Conservation (phyloP, 2,329 filamentous ascomycete species). For the Talaromyces funiculosus region DNA sequence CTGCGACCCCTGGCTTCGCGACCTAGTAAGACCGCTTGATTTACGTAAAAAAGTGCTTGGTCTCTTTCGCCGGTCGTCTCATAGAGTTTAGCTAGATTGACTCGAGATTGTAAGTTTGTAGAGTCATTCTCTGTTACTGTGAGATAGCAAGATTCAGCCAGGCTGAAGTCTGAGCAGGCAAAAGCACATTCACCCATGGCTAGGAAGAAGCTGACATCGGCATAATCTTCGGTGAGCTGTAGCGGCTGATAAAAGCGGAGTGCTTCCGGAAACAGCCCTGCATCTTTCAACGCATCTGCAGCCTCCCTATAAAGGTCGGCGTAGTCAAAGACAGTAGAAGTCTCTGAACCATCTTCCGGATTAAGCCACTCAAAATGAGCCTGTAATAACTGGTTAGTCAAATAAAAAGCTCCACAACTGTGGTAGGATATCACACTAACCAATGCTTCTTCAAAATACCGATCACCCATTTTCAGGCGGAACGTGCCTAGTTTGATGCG, state of each 20-base stretch:
- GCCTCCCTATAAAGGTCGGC: slow-evolving; percentile 74
- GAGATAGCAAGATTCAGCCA: slow-evolving; percentile 73
- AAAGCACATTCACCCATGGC: slow-evolving; percentile 59
- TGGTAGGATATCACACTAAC: slow-evolving; percentile 39
- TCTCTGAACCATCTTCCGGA: slow-evolving; percentile 51
- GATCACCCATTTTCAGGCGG: slow-evolving; percentile 64
- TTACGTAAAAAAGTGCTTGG: slow-evolving; percentile 69
- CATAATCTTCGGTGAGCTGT: slow-evolving; percentile 41
- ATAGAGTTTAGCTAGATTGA: slow-evolving; percentile 78
- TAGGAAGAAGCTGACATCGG: slow-evolving; percentile 47
- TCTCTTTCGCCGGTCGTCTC: slow-evolving; percentile 67
- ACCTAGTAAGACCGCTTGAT: slow-evolving; percentile 65
- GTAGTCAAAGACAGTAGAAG: slow-evolving; percentile 57
- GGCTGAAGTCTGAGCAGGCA: slow-evolving; percentile 55
- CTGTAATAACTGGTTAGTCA: slow-evolving; percentile 32
- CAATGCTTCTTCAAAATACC: slow-evolving; percentile 63
- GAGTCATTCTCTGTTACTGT: slow-evolving; percentile 67
- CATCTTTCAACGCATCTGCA: slow-evolving; percentile 53
- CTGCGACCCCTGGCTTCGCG: slow-evolving; percentile 32
- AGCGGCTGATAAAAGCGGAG: slow-evolving; percentile 54
- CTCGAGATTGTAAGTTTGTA: slow-evolving; percentile 67
- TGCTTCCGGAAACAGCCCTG: slow-evolving; percentile 49
- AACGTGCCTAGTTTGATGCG: slow-evolving; percentile 78
- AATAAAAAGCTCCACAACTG: neutral
- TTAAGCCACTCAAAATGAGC: slow-evolving; percentile 66